Conservation (phyloP, 2,329 filamentous ascomycete genomes). For the Cladosporium oxysporum region DNA sequence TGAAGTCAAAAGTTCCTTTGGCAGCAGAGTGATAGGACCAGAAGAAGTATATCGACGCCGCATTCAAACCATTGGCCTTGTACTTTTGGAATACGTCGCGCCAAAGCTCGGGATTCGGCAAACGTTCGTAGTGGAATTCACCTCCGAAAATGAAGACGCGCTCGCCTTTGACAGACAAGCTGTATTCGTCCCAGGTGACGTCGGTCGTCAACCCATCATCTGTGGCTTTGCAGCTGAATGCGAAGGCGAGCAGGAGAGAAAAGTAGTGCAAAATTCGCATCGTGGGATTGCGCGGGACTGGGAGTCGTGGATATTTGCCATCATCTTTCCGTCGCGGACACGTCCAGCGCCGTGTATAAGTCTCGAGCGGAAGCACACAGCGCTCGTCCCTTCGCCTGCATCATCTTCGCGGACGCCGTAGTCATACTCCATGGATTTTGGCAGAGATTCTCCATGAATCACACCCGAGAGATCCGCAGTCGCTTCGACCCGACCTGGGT, state of each 20-base stretch:
- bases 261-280: not conserved
- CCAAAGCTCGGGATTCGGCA: slow-evolving; percentile 64
- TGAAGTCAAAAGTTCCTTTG: slow-evolving; percentile 60
- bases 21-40: slow-evolving; percentile 78
- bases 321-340: not conserved
- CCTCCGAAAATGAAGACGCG: slow-evolving; percentile 71
- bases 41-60: slow-evolving; percentile 75
- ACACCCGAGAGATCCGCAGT: not conserved
- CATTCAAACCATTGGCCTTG: slow-evolving; percentile 76
- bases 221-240: not conserved
- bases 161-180: slow-evolving; percentile 58
- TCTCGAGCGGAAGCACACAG: not conserved
- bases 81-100: slow-evolving; percentile 80
- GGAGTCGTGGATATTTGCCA: not conserved
- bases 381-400: too few relatives aligned
- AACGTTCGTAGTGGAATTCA: slow-evolving; percentile 70
- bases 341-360: not conserved
- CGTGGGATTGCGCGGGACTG: not conserved
- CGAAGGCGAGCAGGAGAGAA: not conserved
- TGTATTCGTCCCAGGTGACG: not conserved
- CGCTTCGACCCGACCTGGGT: not conserved
- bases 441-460: not conserved
- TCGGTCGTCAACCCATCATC: not conserved
- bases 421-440: not conserved
- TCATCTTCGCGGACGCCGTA: not conserved